Percentiles rank a stretch among this genome's conserved stretches.
These are phyloP conservation scores for Microsporum canis DNA, from an alignment of 2,329 filamentous ascomycete species.

Conservation along the genomic window DNA sequence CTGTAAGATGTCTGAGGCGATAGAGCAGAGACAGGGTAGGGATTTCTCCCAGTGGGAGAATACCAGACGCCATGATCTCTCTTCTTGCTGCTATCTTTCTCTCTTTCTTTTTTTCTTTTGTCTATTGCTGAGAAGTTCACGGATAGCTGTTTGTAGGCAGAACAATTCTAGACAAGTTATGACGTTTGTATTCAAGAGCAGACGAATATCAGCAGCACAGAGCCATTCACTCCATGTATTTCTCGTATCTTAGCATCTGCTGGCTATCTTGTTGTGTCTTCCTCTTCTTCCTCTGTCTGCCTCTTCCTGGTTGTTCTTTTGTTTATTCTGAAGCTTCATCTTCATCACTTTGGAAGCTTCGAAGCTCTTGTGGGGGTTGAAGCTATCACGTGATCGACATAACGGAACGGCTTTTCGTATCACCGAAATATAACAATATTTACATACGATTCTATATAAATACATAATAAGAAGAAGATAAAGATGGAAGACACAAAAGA, in stretches of 20 bases:
- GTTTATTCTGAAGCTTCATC: background rate
- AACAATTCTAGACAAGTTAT: background rate
- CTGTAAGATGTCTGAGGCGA: slow-evolving; percentile 41
- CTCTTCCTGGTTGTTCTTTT: background rate
- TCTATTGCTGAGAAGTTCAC: background rate
- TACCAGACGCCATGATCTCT: background rate
- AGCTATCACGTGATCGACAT: background rate
- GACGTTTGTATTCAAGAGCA: background rate
- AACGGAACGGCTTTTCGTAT: background rate
- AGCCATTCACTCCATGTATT: background rate
- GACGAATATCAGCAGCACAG: background rate
- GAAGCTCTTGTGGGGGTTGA: background rate
- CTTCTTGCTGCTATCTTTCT: background rate
- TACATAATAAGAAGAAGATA: background rate
- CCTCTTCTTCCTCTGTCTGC: background rate
- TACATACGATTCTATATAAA: background rate
- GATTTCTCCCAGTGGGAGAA: slow-evolving; percentile 13
- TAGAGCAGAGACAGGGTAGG: slow-evolving; percentile 51
- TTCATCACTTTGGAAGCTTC: background rate
- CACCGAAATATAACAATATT: background rate
- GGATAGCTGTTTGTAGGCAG: background rate
- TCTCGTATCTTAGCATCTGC: background rate
- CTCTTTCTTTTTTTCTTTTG: background rate
- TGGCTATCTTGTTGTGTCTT: background rate
- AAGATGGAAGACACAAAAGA: background rate